A percentile compares a stretch with the other conserved stretches of the same genome.
Evolutionary conservation across 345 rosid genomes (phyloP).

Genomic region (Eucalyptus curtisii): DNA sequence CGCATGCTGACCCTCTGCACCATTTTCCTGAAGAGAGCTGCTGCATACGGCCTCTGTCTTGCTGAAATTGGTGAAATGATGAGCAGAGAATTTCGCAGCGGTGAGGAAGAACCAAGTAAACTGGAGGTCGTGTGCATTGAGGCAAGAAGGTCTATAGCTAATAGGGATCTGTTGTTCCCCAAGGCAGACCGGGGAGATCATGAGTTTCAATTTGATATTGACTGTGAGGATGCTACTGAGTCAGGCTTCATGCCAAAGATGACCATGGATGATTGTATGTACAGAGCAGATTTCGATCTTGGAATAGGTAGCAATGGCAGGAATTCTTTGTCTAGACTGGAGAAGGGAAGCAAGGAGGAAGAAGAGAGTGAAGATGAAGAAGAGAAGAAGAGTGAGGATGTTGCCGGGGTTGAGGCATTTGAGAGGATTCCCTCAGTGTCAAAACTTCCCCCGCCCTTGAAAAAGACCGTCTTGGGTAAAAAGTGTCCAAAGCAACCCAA

Average conservation of each 20-base stretch:
- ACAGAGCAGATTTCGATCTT: slow-evolving; percentile 13
- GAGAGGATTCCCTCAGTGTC: slow-evolving; percentile 36
- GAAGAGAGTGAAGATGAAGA: slow-evolving; percentile 49
- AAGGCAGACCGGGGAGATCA: slow-evolving; percentile 39
- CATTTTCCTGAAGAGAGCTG: slow-evolving; percentile 85
- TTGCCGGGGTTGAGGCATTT: slow-evolving; percentile 4
- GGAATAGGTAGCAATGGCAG: slow-evolving; percentile 39
- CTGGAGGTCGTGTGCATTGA: slow-evolving; percentile 85
- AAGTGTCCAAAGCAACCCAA: slow-evolving; percentile 21
- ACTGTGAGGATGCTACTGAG: slow-evolving; percentile 52
- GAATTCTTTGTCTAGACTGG: slow-evolving; percentile 47
- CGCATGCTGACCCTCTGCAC: slow-evolving; percentile 76
- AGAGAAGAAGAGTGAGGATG: slow-evolving; percentile 14
- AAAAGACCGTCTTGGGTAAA: slow-evolving; percentile 43
- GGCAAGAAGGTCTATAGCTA: slow-evolving; percentile 57
- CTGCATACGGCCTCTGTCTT: slow-evolving; percentile 65
- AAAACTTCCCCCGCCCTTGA: slow-evolving; percentile 66
- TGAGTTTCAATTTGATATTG: slow-evolving; percentile 68
- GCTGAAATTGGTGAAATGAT: slow-evolving; percentile 99
- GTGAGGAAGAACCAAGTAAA: slow-evolving; percentile 94
- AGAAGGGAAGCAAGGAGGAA: slow-evolving; percentile 65
- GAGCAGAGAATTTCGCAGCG: slow-evolving; percentile 79
- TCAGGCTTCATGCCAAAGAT: slow-evolving; percentile 23
- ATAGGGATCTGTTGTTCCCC: slow-evolving; percentile 50
- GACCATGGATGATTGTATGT: slow-evolving; percentile 31